These are phyloP conservation scores for Curvularia sp. DNA, from an alignment of 2,329 filamentous ascomycete genomes.

Conservation along the genomic window DNA sequence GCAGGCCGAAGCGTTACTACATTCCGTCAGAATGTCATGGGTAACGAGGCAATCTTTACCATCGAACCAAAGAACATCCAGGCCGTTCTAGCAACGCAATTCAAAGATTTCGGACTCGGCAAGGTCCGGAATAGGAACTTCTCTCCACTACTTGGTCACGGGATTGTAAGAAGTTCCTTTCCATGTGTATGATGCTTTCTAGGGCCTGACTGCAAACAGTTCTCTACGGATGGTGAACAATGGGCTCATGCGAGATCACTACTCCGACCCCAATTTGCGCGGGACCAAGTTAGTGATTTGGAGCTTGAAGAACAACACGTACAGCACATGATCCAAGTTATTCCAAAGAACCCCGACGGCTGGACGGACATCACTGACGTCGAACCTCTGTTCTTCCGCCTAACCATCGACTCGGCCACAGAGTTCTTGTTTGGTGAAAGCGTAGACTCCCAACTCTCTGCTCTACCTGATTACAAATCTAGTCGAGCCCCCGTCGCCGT, in stretches of 20 bases:
- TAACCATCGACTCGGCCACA: constrained; percentile 50
- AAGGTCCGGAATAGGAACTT: constrained; percentile 47
- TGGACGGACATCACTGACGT: constrained; percentile 45
- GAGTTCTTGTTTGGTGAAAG: constrained; percentile 50
- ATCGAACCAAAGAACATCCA: constrained; percentile 56
- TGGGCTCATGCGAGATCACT: constrained; percentile 45
- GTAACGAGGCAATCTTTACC: constrained; percentile 36
- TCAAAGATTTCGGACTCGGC: constrained; percentile 55
- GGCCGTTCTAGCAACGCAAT: constrained; percentile 53
- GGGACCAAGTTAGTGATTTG: constrained; percentile 44
- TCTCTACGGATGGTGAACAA: constrained; percentile 38
- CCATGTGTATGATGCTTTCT: neutral
- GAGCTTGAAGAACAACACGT: constrained; percentile 42
- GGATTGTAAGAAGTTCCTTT: constrained; percentile 38
- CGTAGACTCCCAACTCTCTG: constrained; percentile 37
- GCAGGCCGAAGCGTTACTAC: constrained; percentile 38
- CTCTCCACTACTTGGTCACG: constrained; percentile 50
- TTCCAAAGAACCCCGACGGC: constrained; percentile 27
- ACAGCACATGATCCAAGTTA: constrained; percentile 44
- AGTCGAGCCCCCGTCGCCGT: constrained; percentile 18
- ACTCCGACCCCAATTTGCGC: constrained; percentile 47
- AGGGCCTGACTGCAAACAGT: constrained; percentile 24
- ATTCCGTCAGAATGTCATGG: constrained; percentile 30
- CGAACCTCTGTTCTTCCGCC: constrained; percentile 50
- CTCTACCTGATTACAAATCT: constrained; percentile 29